Conservation (phyloP, 2,329 filamentous ascomycete species). For the Ophiostoma fasciatum region DNA sequence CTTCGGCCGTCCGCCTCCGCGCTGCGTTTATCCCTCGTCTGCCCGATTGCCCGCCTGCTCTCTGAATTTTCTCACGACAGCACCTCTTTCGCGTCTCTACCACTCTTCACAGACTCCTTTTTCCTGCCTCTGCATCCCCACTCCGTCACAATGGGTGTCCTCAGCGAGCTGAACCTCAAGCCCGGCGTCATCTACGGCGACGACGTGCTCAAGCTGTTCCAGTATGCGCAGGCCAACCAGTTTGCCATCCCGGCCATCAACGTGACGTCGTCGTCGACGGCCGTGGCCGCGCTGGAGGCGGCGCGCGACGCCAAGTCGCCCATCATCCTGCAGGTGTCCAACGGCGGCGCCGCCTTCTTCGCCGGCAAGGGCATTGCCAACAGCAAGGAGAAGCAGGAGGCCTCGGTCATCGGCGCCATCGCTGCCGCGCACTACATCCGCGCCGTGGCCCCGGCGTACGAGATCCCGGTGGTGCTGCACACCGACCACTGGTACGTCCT, state of each 20-base stretch:
- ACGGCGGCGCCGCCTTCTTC: constrained; percentile 89
- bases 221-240: constrained; percentile 74
- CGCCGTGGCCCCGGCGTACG: constrained; percentile 72
- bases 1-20: constrained; percentile 1
- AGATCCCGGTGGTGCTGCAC: constrained; percentile 82
- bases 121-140: neutral
- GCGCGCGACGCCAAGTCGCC: constrained; percentile 83
- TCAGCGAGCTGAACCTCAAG: constrained; percentile 33
- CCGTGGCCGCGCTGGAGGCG: constrained; percentile 58
- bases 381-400: constrained; percentile 70
- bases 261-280: constrained; percentile 74
- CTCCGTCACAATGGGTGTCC: constrained; percentile 17
- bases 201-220: constrained; percentile 54
- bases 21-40: too few relatives aligned
- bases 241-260: constrained; percentile 89
- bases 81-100: too few relatives aligned
- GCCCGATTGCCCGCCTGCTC: too few relatives aligned
- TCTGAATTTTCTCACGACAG: too few relatives aligned
- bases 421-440: constrained; percentile 92
- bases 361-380: constrained; percentile 82
- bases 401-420: constrained; percentile 75
- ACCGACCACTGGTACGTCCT: constrained; percentile 78
- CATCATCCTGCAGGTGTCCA: constrained; percentile 83
- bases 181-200: constrained; percentile 39
- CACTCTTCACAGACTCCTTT: too few relatives aligned